Evolutionary conservation across 2,329 filamentous ascomycete species (phyloP), one percentile per base, ranked within the genome.

Genomic region (Reticulascus tulasneorum): DNA sequence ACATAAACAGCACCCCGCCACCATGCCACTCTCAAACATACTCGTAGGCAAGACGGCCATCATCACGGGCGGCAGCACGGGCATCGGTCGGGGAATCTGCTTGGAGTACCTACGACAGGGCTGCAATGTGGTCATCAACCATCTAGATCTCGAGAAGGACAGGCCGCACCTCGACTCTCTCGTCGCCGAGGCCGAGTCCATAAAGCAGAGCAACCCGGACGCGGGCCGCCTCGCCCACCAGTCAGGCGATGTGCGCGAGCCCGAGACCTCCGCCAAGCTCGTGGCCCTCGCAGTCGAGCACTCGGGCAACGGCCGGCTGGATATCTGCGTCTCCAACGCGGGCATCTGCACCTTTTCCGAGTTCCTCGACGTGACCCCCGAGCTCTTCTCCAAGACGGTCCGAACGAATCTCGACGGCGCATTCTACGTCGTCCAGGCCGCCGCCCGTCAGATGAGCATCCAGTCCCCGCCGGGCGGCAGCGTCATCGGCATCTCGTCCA

Each of bases 271-370:
- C 8, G 65, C 71, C 27, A 64, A 73, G 19, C 73, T 95, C 17
- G 81, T 95, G 6, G 63, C 67, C 10, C 69, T 73, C 46, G 81
- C 84, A 0, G 82, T 90, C 2, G 58, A 73, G 39, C 62, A 64
- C 39, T 84, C 79, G 55, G 69, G 72, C 11, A 55, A 64, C 5
- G 62, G 64, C 1, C 69, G 78, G 5, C 63, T 89, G 22, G 83
- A 88, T 60, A 69, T 94, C 7, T 91, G 91, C 60, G 84, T 95
- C 19, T 86, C 81, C 58, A 95, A 95, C 64, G 89, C 89, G 5
- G 89, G 89, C 7, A 76, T 95, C 40, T 95, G 88, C 69, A 76
- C 85, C 46, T 96, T 96, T 62, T 82, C 84, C 40, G 86, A 94
- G 47, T 94, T 96, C 54, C 64, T 96, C 17, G 79, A 83, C 15